phyloP scores from a whole-genome alignment of 1,139 yeast genomes.

The Debaryomyces nepalensis region DNA sequence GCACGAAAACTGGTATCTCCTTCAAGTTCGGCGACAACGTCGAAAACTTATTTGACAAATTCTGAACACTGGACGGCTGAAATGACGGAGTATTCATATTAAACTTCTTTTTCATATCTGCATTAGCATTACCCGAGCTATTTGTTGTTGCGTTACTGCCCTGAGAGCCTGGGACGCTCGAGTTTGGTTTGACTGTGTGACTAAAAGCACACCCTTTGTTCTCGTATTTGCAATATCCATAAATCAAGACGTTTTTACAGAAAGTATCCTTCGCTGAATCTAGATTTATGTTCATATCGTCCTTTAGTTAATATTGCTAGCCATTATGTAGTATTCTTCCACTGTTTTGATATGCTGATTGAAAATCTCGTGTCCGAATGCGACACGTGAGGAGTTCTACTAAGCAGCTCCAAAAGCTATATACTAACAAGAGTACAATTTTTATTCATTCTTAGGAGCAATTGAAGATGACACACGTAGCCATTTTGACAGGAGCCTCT shows the following conservation, averaged over 20 bases:
- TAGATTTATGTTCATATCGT: constrained; percentile 46
- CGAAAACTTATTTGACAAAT: constrained; percentile 46
- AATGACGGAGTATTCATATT: constrained; percentile 70
- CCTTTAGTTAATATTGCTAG: background rate
- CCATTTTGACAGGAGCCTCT: constrained; percentile 74
- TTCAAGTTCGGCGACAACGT: constrained; percentile 58
- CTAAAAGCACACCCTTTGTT: constrained; percentile 88
- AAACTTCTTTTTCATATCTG: constrained; percentile 46
- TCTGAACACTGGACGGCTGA: constrained; percentile 49
- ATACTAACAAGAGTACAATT: too few species aligned
- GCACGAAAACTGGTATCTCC: constrained; percentile 61
- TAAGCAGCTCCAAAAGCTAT: background rate
- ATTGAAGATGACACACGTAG: constrained; percentile 17
- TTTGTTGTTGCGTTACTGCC: constrained; percentile 12
- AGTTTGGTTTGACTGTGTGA: constrained; percentile 50
- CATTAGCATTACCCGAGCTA: constrained; percentile 9
- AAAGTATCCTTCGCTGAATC: constrained; percentile 75
- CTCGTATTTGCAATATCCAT: constrained; percentile 88
- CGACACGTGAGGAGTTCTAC: constrained; percentile 4
- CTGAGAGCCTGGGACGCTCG: constrained; percentile 9
- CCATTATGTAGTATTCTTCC: background rate
- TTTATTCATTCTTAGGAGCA: too few species aligned
- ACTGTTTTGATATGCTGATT: constrained; percentile 6
- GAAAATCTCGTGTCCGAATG: constrained; percentile 5
- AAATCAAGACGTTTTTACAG: constrained; percentile 82